Evolutionary conservation across 768 basidiomycete species (phyloP), one percentile per base, ranked within the genome.

Genomic region (Rubroboletus pulcherrimus): DNA sequence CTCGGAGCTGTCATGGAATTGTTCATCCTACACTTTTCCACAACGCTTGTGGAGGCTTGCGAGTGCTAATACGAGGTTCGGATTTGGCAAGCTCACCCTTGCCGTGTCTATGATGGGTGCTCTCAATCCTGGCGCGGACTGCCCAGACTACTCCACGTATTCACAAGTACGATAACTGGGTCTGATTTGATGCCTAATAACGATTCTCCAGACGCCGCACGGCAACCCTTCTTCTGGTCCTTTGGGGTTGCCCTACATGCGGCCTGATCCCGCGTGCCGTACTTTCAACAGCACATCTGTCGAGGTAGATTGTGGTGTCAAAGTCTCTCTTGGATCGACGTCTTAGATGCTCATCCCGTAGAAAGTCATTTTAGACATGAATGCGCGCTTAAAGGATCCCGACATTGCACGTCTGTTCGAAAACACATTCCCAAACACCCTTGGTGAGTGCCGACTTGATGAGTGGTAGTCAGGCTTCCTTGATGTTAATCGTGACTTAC

Each of bases 361-460:
- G 88, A 78, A 81, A 77, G 87, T 90, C 30, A 86, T 91, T 31
- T 62, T 59, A n/a, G 86, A 91, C 67, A 86, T 89, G 86, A 89
- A 81, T 41, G 66, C 73, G 17, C 77, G 85, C 43, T 73, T 91
- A 54, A 89, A 84, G 66, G 87, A 91, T 64, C 85, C 88, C 0
- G 89, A 91, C 62, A 60, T 91, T 49, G 89, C 89, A 12, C 80
- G 87, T 48, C 67, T 91, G 21, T 91, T 91, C 60, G 89, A 90
- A 68, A 91, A 91, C 58, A 85, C 89, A 1, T 89, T 90, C 64
- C 89, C 89, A 4, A 89, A 89, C 61, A 91, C 89, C 0, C 78
- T 91, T 43, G 89, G 87, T 87, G 60, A 55, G 75, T 65, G 31
- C 9, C 33, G 12, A 52, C 38, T 46, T 31, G 39, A 35, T 2